Percentiles rank a stretch among this genome's conserved stretches.
phyloP scores from a whole-genome alignment of 2,329 filamentous ascomycete genomes.

The Rhinocladiella mackenziei region DNA sequence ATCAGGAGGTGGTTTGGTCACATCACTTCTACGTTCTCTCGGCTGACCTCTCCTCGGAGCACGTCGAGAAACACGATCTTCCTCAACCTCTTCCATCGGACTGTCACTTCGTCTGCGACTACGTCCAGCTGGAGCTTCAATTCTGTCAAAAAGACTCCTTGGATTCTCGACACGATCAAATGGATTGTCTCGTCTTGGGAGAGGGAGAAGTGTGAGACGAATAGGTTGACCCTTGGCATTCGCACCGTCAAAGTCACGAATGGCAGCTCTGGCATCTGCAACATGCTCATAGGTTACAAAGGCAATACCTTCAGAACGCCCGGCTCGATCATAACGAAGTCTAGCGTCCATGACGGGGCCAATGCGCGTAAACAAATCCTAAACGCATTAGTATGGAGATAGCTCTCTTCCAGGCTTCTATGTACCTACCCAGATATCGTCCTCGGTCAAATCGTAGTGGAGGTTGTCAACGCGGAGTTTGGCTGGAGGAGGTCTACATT shows the following conservation, averaged over 20 bases:
- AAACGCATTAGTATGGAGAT: conserved; percentile 15
- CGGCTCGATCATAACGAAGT: conserved; percentile 79
- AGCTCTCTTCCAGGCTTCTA: background rate
- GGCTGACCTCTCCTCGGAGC: conserved; percentile 36
- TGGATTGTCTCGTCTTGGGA: conserved; percentile 42
- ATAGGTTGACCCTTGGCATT: conserved; percentile 90
- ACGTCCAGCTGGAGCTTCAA: conserved; percentile 45
- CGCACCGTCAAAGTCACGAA: conserved; percentile 79
- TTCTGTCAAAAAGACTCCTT: conserved; percentile 64
- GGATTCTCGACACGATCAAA: conserved; percentile 51
- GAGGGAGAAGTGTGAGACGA: conserved; percentile 63
- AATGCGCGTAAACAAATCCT: conserved; percentile 79
- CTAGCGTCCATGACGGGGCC: conserved; percentile 66
- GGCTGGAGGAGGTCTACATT: conserved; percentile 52
- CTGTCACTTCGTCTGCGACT: conserved; percentile 41
- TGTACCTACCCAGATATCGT: conserved; percentile 67
- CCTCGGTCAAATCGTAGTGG: conserved; percentile 84
- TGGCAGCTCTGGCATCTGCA: conserved; percentile 68
- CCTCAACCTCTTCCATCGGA: conserved; percentile 36
- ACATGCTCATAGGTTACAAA: conserved; percentile 73
- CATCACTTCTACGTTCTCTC: conserved; percentile 53
- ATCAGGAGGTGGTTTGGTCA: conserved; percentile 55
- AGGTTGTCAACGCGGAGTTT: conserved; percentile 84
- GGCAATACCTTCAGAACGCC: conserved; percentile 79
- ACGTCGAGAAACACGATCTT: conserved; percentile 36